Conservation (phyloP, 2,329 filamentous ascomycete genomes). For the Fusarium nygamai region DNA sequence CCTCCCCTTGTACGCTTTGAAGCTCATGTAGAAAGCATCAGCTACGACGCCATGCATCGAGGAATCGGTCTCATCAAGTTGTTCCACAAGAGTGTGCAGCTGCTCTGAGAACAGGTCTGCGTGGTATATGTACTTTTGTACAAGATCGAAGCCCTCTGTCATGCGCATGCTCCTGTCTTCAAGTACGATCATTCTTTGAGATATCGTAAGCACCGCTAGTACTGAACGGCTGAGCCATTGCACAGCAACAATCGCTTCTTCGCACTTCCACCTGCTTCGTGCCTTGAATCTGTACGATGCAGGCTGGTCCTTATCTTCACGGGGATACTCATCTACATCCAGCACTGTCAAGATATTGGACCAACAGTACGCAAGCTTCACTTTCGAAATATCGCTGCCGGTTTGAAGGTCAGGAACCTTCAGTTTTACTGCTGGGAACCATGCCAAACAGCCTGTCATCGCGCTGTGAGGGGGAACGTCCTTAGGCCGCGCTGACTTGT, state of each 20-base stretch:
- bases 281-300: constrained; percentile 82
- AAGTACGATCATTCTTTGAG: constrained; percentile 89
- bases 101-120: constrained; percentile 90
- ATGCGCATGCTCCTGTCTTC: constrained; percentile 90
- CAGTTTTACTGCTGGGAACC: constrained; percentile 95
- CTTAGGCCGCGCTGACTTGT: constrained; percentile 91
- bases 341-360: constrained; percentile 96
- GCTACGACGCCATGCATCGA: constrained; percentile 96
- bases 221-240: constrained; percentile 98
- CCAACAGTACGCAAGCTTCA: constrained; percentile 97
- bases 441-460: constrained; percentile 92
- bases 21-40: constrained; percentile 98
- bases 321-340: constrained; percentile 80
- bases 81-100: constrained; percentile 84
- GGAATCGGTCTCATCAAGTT: constrained; percentile 84
- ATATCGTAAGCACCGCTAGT: constrained; percentile 89
- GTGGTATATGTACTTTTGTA: constrained; percentile 93
- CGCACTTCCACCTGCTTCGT: constrained; percentile 89
- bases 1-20: constrained; percentile 92
- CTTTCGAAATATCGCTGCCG: constrained; percentile 76
- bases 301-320: constrained; percentile 78
- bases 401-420: constrained; percentile 77
- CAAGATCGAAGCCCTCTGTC: constrained; percentile 92
- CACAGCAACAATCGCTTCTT: constrained; percentile 94
- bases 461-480: constrained; percentile 90